Evolutionary conservation across 352 stramenopile genomes (phyloP), one percentile per base, ranked within the genome.

Genomic region (Pythium phragmiticola): DNA sequence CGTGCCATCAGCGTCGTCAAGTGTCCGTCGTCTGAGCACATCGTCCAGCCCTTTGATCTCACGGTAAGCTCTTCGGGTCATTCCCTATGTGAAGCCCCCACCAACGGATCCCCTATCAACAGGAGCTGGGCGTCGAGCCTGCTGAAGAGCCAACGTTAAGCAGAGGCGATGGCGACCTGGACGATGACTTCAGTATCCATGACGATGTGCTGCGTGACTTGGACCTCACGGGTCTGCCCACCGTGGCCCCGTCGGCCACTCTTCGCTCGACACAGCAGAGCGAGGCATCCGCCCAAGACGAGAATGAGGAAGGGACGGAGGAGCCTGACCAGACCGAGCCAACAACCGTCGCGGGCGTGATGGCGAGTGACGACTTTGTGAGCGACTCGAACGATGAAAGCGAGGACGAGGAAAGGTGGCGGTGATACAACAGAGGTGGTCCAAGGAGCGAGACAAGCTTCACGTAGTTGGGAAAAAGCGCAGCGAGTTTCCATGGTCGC

Each of bases 181-280:
- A 37, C 13, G 62, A 79, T 14, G 64, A 68, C 6, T 82, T 85
- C 36, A 63, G 64, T 23, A 66, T 82, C 30, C 55, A 88, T 36
- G 82, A 90, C 60, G 82, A 87, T 23, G 66, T 88, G 5, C 53
- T 89, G n/a, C 64, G 66, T 16, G 72, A 85, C 26, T 53, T 88
- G 0, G 73, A 78, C 43, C 72, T 89, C 42, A 63, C 59, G 1
- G 68, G 65, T 16, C 42, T 88, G 11, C 77, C 77, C 6, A 65
- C 52, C 0, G 69, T 90, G 7, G 73, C 84, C 23, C 70, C 75
- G 8, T 72, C 69, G 3, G 71, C 63, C 37, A 89, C 79, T 0
- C 53, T 91, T 42, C 77, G 69, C 3, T 88, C 76, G 43, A 90
- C 82, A 9, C 84, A 91, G 46, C 76, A 83, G 21, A 89, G 77